Percentiles rank a stretch among this genome's conserved stretches.
These are phyloP conservation scores for Backusella parvicylindrica DNA, from an alignment of 192 early-diverging fungal genomes.

Conservation along the genomic window DNA sequence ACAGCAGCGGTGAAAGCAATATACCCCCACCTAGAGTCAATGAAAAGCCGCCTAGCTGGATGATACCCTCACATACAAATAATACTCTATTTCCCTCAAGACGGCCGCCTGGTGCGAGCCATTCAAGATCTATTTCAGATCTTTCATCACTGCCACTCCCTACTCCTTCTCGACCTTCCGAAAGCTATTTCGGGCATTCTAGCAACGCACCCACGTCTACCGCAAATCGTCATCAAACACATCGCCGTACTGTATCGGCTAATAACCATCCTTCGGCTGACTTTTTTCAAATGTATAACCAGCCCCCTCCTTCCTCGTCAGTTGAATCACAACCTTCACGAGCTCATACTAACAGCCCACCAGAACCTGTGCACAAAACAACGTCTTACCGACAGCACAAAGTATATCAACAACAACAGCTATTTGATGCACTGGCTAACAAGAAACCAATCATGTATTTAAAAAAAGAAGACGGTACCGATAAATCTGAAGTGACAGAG, in stretches of 20 bases:
- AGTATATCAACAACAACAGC: background rate
- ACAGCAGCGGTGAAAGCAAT: background rate
- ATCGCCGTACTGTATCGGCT: constrained; percentile 14
- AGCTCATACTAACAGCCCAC: constrained; percentile 10
- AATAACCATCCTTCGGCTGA: constrained; percentile 8
- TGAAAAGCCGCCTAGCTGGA: constrained; percentile 7
- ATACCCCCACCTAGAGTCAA: background rate
- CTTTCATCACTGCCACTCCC: background rate
- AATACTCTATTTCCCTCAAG: background rate
- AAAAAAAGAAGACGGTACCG: background rate
- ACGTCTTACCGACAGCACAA: background rate
- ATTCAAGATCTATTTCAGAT: constrained; percentile 11
- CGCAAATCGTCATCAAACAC: background rate
- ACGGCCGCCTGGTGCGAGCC: constrained; percentile 17
- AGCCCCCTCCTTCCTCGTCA: background rate
- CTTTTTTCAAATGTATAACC: constrained; percentile 1
- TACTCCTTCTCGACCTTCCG: background rate
- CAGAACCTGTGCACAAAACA: constrained; percentile 1
- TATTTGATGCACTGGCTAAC: constrained; percentile 3
- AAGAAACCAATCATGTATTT: background rate
- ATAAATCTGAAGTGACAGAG: constrained; percentile 1
- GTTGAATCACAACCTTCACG: background rate
- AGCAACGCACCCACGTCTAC: background rate
- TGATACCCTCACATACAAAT: background rate
- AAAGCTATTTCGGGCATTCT: background rate